phyloP scores from a whole-genome alignment of 129 eudicot genomes.

The Flaveria bidentis region DNA sequence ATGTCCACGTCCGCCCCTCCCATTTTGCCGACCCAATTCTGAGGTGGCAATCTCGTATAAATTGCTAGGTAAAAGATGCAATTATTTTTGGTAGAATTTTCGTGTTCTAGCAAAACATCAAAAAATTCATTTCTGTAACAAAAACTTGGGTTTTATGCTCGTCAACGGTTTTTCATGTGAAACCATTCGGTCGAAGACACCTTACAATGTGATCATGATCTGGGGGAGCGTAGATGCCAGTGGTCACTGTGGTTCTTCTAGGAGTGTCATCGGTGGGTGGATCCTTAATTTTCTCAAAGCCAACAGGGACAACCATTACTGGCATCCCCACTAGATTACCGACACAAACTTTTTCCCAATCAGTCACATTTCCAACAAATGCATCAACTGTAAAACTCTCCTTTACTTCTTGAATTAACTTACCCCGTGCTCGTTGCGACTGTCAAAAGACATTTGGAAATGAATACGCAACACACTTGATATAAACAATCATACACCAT shows the following conservation, averaged over 20 bases:
- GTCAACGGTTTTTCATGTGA: not conserved
- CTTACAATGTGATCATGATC: slow-evolving; percentile 87
- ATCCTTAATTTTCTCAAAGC: slow-evolving; percentile 54
- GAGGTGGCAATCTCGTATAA: too few species aligned
- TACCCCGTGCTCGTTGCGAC: slow-evolving; percentile 92
- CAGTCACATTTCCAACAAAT: slow-evolving; percentile 77
- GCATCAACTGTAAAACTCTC: slow-evolving; percentile 77
- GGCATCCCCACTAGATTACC: slow-evolving; percentile 98
- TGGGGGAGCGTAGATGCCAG: slow-evolving; percentile 83
- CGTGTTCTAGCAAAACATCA: not conserved
- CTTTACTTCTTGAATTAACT: slow-evolving; percentile 62
- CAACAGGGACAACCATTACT: slow-evolving; percentile 75
- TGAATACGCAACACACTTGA: not conserved
- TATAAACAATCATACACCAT: not conserved
- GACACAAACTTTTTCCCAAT: slow-evolving; percentile 85
- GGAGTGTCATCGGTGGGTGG: slow-evolving; percentile 56
- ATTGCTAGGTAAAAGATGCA: too few species aligned
- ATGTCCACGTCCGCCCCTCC: too few species aligned
- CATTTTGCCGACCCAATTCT: too few species aligned
- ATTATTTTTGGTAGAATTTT: not conserved
- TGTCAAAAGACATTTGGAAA: slow-evolving; percentile 19
- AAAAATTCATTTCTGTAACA: not conserved
- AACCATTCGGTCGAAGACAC: not conserved
- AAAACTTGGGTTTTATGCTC: not conserved
- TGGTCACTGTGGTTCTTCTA: slow-evolving; percentile 62